These are phyloP conservation scores for Fusarium oxysporum DNA, from an alignment of 2,329 filamentous ascomycete species.

Conservation along the genomic window DNA sequence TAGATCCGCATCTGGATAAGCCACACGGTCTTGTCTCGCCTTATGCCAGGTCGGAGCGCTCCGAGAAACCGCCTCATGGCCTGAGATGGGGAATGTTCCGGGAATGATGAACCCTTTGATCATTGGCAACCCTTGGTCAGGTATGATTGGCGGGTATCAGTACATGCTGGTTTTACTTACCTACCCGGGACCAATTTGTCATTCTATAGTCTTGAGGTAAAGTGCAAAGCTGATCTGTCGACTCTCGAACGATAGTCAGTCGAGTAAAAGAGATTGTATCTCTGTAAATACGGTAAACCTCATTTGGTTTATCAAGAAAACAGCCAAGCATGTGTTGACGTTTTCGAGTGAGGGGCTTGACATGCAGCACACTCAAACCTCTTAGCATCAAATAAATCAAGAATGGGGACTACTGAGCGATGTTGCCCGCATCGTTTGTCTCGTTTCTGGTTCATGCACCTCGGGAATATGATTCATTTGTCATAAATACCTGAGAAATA, in stretches of 20 bases:
- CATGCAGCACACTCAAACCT: neutral
- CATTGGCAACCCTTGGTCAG: neutral
- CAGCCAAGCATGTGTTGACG: neutral
- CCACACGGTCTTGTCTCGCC: neutral
- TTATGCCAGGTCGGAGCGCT: constrained; percentile 24
- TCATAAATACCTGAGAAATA: neutral
- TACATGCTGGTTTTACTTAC: neutral
- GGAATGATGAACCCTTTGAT: neutral
- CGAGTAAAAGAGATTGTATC: neutral
- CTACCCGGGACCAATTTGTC: constrained; percentile 1
- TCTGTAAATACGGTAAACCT: fast-evolving
- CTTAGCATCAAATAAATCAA: neutral
- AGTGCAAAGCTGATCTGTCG: neutral
- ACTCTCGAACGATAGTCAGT: neutral
- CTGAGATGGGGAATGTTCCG: constrained; percentile 20
- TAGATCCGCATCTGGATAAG: constrained; percentile 4
- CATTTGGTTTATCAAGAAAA: neutral
- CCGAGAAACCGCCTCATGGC: constrained; percentile 23
- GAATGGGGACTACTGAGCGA: neutral
- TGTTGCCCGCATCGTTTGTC: no score
- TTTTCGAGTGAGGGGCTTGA: neutral
- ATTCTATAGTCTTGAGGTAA: neutral
- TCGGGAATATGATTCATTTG: neutral
- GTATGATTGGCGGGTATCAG: constrained; percentile 1
- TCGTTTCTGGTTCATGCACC: neutral